phyloP scores from a whole-genome alignment of 2,329 filamentous ascomycete genomes.

The Calonectria pauciramosa region DNA sequence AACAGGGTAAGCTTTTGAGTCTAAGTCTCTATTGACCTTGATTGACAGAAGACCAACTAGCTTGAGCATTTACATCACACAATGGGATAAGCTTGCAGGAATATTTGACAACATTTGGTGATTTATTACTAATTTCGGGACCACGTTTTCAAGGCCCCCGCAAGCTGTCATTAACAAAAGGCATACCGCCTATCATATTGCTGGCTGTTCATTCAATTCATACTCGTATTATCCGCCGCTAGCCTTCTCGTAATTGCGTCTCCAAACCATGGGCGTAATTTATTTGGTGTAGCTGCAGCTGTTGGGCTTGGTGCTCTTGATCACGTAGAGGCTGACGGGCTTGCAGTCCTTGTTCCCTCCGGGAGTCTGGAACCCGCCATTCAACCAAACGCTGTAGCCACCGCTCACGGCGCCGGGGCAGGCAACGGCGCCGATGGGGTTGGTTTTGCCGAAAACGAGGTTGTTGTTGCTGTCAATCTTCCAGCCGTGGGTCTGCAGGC shows the following conservation, averaged over 20 bases:
- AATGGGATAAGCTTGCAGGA: neutral
- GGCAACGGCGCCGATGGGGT: constrained; percentile 59
- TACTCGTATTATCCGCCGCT: neutral
- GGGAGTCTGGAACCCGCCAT: constrained; percentile 49
- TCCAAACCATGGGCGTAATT: neutral
- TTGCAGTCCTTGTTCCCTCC: constrained; percentile 54
- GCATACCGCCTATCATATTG: neutral
- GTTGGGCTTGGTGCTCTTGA: constrained; percentile 48
- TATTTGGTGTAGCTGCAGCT: constrained; percentile 52
- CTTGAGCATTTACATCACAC: neutral
- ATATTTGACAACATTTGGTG: neutral
- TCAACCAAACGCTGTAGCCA: constrained; percentile 58
- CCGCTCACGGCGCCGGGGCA: constrained; percentile 61
- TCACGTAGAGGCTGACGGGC: constrained; percentile 50
- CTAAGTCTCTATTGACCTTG: neutral
- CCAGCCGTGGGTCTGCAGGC: constrained; percentile 64
- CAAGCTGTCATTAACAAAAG: neutral
- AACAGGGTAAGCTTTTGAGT: neutral
- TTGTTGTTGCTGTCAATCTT: constrained; percentile 56
- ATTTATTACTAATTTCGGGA: neutral
- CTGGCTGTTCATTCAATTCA: neutral
- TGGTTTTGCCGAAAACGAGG: constrained; percentile 60
- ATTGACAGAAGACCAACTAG: too few relatives aligned
- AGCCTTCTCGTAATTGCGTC: neutral
- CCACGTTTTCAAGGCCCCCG: neutral